phyloP scores from a whole-genome alignment of 768 basidiomycete genomes.

The Zangia roseola region DNA sequence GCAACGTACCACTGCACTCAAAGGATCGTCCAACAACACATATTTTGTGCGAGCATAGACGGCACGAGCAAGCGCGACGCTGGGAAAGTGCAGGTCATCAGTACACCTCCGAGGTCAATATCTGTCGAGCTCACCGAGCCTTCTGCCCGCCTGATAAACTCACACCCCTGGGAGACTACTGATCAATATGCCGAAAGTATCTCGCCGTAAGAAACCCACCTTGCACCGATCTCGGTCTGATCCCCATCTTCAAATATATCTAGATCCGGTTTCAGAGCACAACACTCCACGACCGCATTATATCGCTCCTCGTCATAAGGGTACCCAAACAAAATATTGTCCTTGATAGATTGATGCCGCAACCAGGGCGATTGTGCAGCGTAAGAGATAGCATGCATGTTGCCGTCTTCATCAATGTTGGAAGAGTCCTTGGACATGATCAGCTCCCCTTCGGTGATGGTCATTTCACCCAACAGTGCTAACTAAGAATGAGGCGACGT shows the following conservation, averaged over 20 bases:
- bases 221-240: conserved; percentile 77
- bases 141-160: conserved; percentile 83
- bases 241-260: conserved; percentile 86
- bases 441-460: conserved; percentile 33
- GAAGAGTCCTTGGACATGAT: conserved; percentile 48
- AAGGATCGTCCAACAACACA: conserved; percentile 76
- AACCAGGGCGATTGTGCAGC: conserved; percentile 74
- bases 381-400: conserved; percentile 66
- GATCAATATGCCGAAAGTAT: background rate
- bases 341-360: conserved; percentile 69
- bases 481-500: conserved; percentile 16
- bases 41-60: conserved; percentile 71
- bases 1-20: conserved; percentile 72
- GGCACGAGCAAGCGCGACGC: conserved; percentile 80
- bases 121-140: conserved; percentile 51
- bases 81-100: conserved; percentile 21
- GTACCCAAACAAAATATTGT: conserved; percentile 80
- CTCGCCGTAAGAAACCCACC: conserved; percentile 30
- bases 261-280: conserved; percentile 80
- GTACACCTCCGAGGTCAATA: background rate
- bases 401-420: conserved; percentile 56
- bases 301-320: conserved; percentile 72
- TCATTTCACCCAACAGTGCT: conserved; percentile 41
- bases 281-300: conserved; percentile 74
- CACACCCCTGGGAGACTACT: conserved; percentile 48